phyloP scores from a whole-genome alignment of 2,329 filamentous ascomycete genomes.

The Xylaria hypoxylon region DNA sequence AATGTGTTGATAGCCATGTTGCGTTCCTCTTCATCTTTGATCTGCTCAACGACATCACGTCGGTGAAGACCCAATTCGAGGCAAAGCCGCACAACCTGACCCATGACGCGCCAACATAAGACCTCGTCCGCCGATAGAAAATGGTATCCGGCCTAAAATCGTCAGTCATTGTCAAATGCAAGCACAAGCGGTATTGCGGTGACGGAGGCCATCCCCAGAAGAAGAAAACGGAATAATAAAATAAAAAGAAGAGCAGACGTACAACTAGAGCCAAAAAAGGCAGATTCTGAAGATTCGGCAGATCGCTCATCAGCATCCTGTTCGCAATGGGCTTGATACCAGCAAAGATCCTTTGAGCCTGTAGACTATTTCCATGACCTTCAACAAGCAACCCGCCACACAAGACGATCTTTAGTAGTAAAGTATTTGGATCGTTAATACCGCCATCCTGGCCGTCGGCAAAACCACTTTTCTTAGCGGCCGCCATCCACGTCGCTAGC shows the following conservation, averaged over 20 bases:
- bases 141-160: constrained; percentile 70
- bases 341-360: constrained; percentile 78
- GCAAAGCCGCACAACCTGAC: constrained; percentile 82
- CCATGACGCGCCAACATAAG: constrained; percentile 87
- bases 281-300: constrained; percentile 60
- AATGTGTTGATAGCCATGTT: constrained; percentile 77
- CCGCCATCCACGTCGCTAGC: constrained; percentile 78
- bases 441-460: constrained; percentile 50
- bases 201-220: neutral
- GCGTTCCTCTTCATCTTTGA: constrained; percentile 76
- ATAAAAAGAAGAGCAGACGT: constrained; percentile 28
- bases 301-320: constrained; percentile 68
- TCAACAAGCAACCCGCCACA: constrained; percentile 83
- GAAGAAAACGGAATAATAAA: no score
- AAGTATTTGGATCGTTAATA: constrained; percentile 66
- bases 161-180: constrained; percentile 34
- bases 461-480: constrained; percentile 53
- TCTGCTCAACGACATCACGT: constrained; percentile 76
- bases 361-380: constrained; percentile 80
- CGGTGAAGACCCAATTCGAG: constrained; percentile 86
- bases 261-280: constrained; percentile 62
- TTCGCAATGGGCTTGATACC: constrained; percentile 80
- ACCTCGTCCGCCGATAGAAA: constrained; percentile 89
- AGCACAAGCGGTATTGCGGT: neutral
- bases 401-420: constrained; percentile 84